Evolutionary conservation across 345 rosid genomes (phyloP).

Genomic region (Cardamine chenopodiifolia): DNA sequence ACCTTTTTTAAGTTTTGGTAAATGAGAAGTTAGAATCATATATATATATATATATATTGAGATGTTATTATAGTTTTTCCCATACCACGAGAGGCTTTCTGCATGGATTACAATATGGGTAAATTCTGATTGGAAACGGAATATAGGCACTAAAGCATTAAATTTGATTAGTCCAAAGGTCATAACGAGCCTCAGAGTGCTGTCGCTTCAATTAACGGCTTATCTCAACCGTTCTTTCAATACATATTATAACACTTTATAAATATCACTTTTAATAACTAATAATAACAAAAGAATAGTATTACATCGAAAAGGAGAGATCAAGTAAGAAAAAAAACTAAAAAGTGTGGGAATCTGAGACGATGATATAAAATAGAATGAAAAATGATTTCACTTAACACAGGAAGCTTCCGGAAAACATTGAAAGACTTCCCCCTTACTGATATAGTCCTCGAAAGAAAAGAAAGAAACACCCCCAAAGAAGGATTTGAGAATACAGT

Average conservation of each 20-base stretch:
- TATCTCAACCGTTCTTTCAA: background rate
- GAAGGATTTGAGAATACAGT: conserved; percentile 9
- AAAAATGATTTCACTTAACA: conserved; percentile 15
- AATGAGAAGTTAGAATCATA: background rate
- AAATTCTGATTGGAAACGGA: background rate
- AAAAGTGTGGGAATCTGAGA: background rate
- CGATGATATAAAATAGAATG: background rate
- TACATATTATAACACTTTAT: background rate
- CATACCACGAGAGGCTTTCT: background rate
- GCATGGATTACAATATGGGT: background rate
- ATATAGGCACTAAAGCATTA: background rate
- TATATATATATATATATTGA: background rate
- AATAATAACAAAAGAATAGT: background rate
- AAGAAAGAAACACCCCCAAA: background rate
- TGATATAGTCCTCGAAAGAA: conserved; percentile 13
- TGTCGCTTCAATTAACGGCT: background rate
- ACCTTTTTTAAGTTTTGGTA: background rate
- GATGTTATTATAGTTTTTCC: background rate
- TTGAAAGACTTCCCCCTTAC: conserved; percentile 14
- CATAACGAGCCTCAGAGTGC: too few species aligned
- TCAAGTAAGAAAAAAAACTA: background rate
- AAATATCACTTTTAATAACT: background rate
- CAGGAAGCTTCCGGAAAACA: conserved; percentile 23
- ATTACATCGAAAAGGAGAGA: background rate
- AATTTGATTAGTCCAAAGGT: background rate